Evolutionary conservation across 768 basidiomycete species (phyloP).

Genomic region (Tricholoma matsutake): DNA sequence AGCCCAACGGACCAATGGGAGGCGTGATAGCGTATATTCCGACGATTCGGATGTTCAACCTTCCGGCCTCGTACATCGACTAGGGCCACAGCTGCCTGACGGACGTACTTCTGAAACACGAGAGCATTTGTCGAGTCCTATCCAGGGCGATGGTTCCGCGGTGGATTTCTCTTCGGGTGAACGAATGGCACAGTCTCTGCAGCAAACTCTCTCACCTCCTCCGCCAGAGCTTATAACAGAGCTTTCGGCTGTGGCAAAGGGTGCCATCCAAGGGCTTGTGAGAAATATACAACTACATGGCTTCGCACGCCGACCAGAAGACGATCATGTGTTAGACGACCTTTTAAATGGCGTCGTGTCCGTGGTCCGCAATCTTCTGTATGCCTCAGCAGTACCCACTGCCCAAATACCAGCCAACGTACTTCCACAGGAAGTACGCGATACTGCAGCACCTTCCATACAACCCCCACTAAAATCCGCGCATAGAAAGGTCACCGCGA

Average conservation of each 20-base stretch:
- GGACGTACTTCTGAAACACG: conserved; percentile 18
- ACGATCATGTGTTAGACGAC: conserved; percentile 57
- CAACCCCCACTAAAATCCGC: conserved; percentile 71
- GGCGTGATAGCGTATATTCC: conserved; percentile 66
- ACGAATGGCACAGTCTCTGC: conserved; percentile 62
- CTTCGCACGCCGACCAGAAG: conserved; percentile 45
- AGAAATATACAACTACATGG: conserved; percentile 52
- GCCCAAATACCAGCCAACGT: conserved; percentile 59
- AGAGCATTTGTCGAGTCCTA: conserved; percentile 10
- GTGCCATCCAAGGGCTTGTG: conserved; percentile 61
- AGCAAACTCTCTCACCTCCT: conserved; percentile 54
- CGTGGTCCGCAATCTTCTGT: conserved; percentile 78
- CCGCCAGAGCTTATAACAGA: conserved; percentile 59
- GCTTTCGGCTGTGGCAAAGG: conserved; percentile 54
- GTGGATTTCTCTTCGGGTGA: conserved; percentile 64
- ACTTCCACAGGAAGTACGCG: conserved; percentile 47
- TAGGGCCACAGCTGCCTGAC: conserved; percentile 26
- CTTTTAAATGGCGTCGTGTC: conserved; percentile 62
- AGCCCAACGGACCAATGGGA: conserved; percentile 31
- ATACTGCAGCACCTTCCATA: conserved; percentile 41
- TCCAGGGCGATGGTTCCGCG: conserved; percentile 20
- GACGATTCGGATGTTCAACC: conserved; percentile 77
- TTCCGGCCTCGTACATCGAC: conserved; percentile 29
- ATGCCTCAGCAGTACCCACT: conserved; percentile 55
- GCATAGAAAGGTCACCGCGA: conserved; percentile 84